phyloP scores from a whole-genome alignment of 164 flowering plant species.

The Buxus sempervirens region DNA sequence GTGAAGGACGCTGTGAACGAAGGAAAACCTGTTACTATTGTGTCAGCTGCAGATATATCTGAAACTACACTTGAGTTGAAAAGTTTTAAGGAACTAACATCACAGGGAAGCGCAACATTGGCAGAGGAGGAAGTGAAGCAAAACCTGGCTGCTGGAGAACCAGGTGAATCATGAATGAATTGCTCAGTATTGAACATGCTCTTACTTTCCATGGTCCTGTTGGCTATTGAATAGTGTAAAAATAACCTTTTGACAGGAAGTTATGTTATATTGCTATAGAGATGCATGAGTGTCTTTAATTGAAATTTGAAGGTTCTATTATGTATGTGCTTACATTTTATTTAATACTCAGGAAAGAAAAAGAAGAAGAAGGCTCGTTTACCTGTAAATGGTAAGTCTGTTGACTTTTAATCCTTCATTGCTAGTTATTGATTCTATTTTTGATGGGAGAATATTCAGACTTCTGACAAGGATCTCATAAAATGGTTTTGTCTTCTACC shows the following conservation, averaged over 20 bases:
- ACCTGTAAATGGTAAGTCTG: conserved; percentile 60
- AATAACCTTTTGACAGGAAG: too few species aligned
- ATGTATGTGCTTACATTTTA: too few species aligned
- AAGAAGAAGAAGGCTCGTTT: conserved; percentile 78
- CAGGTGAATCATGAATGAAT: conserved; percentile 62
- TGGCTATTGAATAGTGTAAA: too few species aligned
- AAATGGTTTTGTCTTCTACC: not conserved
- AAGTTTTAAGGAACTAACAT: conserved; percentile 57
- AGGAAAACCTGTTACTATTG: conserved; percentile 20
- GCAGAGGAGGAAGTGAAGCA: conserved; percentile 90
- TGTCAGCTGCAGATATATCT: conserved; percentile 43
- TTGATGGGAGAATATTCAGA: too few species aligned
- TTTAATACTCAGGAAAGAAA: too few species aligned
- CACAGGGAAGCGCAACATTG: conserved; percentile 73
- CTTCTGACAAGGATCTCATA: too few species aligned
- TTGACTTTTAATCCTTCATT: not conserved
- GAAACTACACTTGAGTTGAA: conserved; percentile 69
- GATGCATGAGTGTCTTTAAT: too few species aligned
- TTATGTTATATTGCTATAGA: too few species aligned
- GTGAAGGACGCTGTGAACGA: conserved; percentile 32
- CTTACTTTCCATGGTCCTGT: too few species aligned
- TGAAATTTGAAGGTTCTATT: too few species aligned
- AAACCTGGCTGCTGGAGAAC: conserved; percentile 61
- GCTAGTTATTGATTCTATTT: too few species aligned
- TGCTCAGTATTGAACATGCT: too few species aligned